These are phyloP conservation scores for Aspergillus sparsus DNA, from an alignment of 495 filamentous ascomycete genomes.

Conservation along the genomic window DNA sequence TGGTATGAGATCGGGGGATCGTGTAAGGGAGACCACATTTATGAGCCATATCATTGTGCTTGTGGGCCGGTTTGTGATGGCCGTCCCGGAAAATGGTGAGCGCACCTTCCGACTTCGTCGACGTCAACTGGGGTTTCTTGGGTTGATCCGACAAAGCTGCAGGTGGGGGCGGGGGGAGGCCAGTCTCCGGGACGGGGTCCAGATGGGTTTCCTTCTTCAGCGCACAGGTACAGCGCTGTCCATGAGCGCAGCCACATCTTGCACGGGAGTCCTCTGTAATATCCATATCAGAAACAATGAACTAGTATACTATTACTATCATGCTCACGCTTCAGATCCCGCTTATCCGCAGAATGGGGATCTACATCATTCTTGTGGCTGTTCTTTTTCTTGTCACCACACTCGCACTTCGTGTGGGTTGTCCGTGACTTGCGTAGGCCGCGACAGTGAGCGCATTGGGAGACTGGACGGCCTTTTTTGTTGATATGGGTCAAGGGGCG, in stretches of 20 bases:
- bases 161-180: constrained; percentile 42
- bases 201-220: constrained; percentile 85
- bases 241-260: constrained; percentile 85
- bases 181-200: constrained; percentile 70
- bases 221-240: constrained; percentile 87
- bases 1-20: constrained; percentile 70
- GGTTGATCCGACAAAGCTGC: constrained; percentile 50
- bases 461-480: constrained; percentile 97
- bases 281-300: constrained; percentile 43
- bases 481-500: constrained; percentile 93
- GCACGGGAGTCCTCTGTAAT: constrained; percentile 60
- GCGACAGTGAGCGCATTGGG: constrained; percentile 97
- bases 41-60: constrained; percentile 83
- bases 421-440: constrained; percentile 95
- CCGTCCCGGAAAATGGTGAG: constrained; percentile 89
- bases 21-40: constrained; percentile 81
- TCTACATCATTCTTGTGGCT: constrained; percentile 65
- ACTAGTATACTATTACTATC: constrained; percentile 37
- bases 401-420: constrained; percentile 95
- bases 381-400: constrained; percentile 79
- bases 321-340: constrained; percentile 63
- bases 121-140: constrained; percentile 72
- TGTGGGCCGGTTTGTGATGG: constrained; percentile 90
- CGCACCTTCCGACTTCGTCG: constrained; percentile 78
- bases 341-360: constrained; percentile 54